These are phyloP conservation scores for Onygenales sp. DNA, from an alignment of 2,329 filamentous ascomycete genomes.

Conservation along the genomic window DNA sequence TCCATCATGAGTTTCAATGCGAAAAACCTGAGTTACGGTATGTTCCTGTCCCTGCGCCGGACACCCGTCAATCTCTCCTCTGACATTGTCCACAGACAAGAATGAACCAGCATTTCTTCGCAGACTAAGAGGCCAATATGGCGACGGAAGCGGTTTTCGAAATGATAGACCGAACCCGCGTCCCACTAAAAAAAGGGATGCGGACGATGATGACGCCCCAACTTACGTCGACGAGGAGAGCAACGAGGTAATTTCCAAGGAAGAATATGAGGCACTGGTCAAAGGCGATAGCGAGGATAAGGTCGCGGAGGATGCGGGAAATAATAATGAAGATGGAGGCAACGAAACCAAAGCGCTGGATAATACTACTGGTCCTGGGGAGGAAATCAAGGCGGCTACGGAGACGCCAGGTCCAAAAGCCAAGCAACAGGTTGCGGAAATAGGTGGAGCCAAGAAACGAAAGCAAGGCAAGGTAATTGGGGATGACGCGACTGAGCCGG, in stretches of 20 bases:
- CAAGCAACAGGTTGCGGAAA: conserved; percentile 30
- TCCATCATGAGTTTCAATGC: conserved; percentile 30
- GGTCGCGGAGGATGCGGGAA: conserved; percentile 3
- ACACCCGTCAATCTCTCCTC: conserved; percentile 2
- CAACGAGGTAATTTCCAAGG: conserved; percentile 35
- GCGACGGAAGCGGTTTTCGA: conserved; percentile 21
- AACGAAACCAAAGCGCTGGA: conserved; percentile 8
- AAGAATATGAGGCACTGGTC: conserved; percentile 32
- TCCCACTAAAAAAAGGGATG: conserved; percentile 27
- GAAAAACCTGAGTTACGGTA: conserved; percentile 37
- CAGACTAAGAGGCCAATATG: conserved; percentile 30
- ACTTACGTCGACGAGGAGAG: conserved; percentile 36
- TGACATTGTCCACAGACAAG: conserved; percentile 17
- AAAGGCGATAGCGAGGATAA: conserved; percentile 15
- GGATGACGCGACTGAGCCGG: conserved; percentile 18
- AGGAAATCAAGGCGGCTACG: background rate
- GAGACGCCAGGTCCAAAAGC: conserved; percentile 6
- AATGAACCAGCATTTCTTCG: conserved; percentile 35
- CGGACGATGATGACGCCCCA: conserved; percentile 33
- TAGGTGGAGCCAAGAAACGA: conserved; percentile 33
- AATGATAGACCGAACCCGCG: conserved; percentile 28
- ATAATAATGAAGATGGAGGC: conserved; percentile 10
- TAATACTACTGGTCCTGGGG: conserved; percentile 4
- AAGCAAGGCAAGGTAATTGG: conserved; percentile 33
- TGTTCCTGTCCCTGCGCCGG: conserved; percentile 1